These are phyloP conservation scores for Poterioochromonas sp. DNA, from an alignment of 352 stramenopile genomes.

Conservation along the genomic window DNA sequence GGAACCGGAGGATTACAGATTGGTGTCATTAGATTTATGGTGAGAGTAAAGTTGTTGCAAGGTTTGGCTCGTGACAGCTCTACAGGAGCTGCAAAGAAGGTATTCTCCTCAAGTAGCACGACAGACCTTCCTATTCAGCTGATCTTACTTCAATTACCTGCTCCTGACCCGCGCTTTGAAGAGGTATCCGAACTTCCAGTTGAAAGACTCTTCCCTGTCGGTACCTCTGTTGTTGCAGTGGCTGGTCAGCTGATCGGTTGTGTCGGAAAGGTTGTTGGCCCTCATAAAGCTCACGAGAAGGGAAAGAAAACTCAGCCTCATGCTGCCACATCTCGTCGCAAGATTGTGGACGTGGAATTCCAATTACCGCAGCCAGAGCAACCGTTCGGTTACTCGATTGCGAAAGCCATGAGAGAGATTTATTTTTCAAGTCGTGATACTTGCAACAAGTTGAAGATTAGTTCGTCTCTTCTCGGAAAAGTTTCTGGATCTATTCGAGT, in stretches of 20 bases:
- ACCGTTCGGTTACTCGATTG: constrained; percentile 90
- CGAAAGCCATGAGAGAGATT: constrained; percentile 76
- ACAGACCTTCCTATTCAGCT: constrained; percentile 91
- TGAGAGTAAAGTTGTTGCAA: constrained; percentile 70
- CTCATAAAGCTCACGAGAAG: constrained; percentile 26
- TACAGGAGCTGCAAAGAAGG: constrained; percentile 84
- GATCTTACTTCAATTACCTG: constrained; percentile 70
- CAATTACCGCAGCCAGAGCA: constrained; percentile 82
- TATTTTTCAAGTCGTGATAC: constrained; percentile 60
- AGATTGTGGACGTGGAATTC: constrained; percentile 73
- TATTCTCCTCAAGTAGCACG: constrained; percentile 81
- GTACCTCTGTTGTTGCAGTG: neutral
- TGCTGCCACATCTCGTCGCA: neutral
- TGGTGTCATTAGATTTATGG: constrained; percentile 63
- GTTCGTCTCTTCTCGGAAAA: constrained; percentile 74
- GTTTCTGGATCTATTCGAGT: constrained; percentile 84
- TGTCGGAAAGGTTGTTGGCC: constrained; percentile 69
- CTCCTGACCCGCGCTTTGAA: constrained; percentile 83
- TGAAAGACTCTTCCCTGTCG: constrained; percentile 32
- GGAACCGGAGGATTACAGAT: constrained; percentile 83
- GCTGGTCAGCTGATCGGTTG: constrained; percentile 57
- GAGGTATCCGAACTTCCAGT: constrained; percentile 48
- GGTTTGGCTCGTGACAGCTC: constrained; percentile 84
- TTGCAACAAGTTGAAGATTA: constrained; percentile 80
- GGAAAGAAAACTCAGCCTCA: neutral